A percentile compares a stretch with the other conserved stretches of the same genome.
Conservation (phyloP, 2,329 filamentous ascomycete species). For the Ilyonectria sp. region DNA sequence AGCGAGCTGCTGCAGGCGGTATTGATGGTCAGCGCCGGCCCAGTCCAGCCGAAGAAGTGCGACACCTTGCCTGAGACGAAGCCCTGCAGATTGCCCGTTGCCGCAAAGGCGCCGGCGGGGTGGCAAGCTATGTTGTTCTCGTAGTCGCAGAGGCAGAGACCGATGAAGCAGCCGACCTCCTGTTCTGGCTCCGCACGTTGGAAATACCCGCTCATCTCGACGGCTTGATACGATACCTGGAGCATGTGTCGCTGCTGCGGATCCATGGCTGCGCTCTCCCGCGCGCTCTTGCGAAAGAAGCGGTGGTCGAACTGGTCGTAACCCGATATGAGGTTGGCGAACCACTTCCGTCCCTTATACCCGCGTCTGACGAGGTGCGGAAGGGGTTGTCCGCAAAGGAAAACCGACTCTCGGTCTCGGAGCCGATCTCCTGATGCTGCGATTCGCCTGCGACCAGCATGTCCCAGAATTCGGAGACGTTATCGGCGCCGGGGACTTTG, state of each 20-base stretch:
- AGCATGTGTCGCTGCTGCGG: slow-evolving; percentile 57
- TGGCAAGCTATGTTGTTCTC: slow-evolving; percentile 55
- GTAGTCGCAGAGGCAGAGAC: slow-evolving; percentile 52
- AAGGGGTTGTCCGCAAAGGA: background rate
- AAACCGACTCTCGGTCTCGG: background rate
- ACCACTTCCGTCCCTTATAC: background rate
- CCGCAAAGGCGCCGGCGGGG: slow-evolving; percentile 46
- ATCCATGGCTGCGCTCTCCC: slow-evolving; percentile 55
- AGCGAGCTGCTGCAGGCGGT: slow-evolving; percentile 56
- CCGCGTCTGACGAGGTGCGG: background rate
- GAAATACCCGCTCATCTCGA: slow-evolving; percentile 50
- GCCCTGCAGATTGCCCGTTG: slow-evolving; percentile 51
- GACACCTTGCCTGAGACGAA: slow-evolving; percentile 53
- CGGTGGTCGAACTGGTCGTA: slow-evolving; percentile 53
- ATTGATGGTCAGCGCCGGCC: slow-evolving; percentile 53
- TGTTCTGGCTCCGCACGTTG: background rate
- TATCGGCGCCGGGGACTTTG: too few relatives aligned
- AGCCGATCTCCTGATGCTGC: background rate
- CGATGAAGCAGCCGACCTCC: slow-evolving; percentile 3
- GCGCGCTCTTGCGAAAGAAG: slow-evolving; percentile 57
- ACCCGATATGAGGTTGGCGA: slow-evolving; percentile 27
- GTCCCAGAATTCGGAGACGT: too few relatives aligned
- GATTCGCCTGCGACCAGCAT: too few relatives aligned
- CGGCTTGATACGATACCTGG: slow-evolving; percentile 58
- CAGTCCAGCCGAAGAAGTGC: slow-evolving; percentile 57